phyloP scores from a whole-genome alignment of 257 asterid genomes.

The Nicotiana knightiana region DNA sequence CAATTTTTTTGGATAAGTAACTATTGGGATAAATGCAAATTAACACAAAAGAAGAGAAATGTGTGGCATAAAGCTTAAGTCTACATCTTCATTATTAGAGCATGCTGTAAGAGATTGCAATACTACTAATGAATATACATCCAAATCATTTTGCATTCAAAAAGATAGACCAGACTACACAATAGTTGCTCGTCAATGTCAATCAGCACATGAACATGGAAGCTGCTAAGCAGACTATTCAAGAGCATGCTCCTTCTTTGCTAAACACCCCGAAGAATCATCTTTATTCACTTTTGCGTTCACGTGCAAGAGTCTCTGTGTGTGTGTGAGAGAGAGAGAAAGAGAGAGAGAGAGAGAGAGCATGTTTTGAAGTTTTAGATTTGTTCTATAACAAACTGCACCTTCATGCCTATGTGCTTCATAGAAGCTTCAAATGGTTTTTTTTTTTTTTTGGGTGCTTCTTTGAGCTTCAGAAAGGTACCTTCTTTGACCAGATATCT shows the following conservation, averaged over 20 bases:
- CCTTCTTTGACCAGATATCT: not conserved
- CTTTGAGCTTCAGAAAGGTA: not conserved
- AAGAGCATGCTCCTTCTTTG: not conserved
- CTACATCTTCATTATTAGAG: not conserved
- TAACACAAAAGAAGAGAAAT: not conserved
- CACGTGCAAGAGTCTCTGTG: not conserved
- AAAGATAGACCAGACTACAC: not conserved
- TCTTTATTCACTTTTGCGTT: not conserved
- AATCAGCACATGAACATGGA: not conserved
- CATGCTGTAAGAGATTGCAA: not conserved
- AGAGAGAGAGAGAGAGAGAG: no score
- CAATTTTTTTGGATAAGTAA: not conserved
- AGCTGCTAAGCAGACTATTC: not conserved
- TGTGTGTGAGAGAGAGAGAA: no score
- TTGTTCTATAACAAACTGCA: no score
- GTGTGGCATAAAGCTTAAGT: not conserved
- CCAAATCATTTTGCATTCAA: not conserved
- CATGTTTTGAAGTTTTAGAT: no score
- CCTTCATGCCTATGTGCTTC: no score
- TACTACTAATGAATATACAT: not conserved
- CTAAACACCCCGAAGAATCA: not conserved
- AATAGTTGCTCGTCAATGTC: not conserved
- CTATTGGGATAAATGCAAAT: not conserved
- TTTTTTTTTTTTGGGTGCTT: no score
- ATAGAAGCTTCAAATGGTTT: no score